Conservation (phyloP, 208 protist genomes). For the Blechomonas ayalai region DNA sequence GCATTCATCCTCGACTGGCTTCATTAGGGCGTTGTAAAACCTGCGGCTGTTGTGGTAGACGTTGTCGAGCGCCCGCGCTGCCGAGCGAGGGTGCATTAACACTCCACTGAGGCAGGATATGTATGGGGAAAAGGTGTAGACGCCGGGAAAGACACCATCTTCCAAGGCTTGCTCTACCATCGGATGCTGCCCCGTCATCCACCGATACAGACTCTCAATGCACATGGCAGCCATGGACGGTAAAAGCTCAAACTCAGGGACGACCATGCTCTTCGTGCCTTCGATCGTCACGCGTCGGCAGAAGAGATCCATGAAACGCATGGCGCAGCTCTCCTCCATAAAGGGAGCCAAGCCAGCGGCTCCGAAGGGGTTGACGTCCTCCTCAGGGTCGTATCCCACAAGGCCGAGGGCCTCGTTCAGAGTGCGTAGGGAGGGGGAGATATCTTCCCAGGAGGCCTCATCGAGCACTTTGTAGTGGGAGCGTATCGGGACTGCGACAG, state of each 20-base stretch:
- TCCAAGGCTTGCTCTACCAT: slow-evolving; percentile 39
- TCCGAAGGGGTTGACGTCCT: slow-evolving; percentile 9
- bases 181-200: slow-evolving; percentile 61
- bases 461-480: slow-evolving; percentile 33
- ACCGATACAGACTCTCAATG: slow-evolving; percentile 56
- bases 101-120: slow-evolving; percentile 64
- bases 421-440: slow-evolving; percentile 49
- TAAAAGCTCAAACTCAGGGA: slow-evolving; percentile 70
- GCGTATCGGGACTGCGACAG: no score
- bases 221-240: slow-evolving; percentile 66
- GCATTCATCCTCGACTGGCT: slow-evolving; percentile 49
- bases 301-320: slow-evolving; percentile 75
- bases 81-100: slow-evolving; percentile 62
- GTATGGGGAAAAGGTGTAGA: slow-evolving; percentile 52
- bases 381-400: slow-evolving; percentile 40
- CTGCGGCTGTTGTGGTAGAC: slow-evolving; percentile 52
- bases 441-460: slow-evolving; percentile 32
- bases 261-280: slow-evolving; percentile 49
- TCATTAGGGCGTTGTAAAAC: slow-evolving; percentile 65
- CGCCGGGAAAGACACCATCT: slow-evolving; percentile 29
- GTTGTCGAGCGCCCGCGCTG: slow-evolving; percentile 52
- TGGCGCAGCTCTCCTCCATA: slow-evolving; percentile 18
- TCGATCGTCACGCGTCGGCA: slow-evolving; percentile 40
- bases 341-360: slow-evolving; percentile 1
- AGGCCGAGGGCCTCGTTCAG: slow-evolving; percentile 76